These are phyloP conservation scores for Blastobotrys aristatus DNA, from an alignment of 1,139 yeast species.

Conservation along the genomic window DNA sequence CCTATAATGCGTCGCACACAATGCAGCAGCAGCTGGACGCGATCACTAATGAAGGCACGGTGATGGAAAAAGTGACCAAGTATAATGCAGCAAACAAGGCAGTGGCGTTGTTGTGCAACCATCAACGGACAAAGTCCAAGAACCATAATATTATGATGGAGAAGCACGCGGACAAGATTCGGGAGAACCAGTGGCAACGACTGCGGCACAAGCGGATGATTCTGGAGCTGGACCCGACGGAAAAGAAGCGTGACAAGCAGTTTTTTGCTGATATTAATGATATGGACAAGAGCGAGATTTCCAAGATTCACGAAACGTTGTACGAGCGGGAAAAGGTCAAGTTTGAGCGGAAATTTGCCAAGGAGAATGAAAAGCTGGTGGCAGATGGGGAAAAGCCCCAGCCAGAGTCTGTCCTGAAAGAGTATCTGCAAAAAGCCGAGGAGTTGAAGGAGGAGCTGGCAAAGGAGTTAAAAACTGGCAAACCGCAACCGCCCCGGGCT, in stretches of 20 bases:
- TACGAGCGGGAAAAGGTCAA: constrained; percentile 59
- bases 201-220: constrained; percentile 69
- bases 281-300: constrained; percentile 58
- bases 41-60: constrained; percentile 78
- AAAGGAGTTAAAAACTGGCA: constrained; percentile 57
- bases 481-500: constrained; percentile 46
- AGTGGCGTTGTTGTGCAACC: constrained; percentile 94
- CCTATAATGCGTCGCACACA: constrained; percentile 92
- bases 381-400: constrained; percentile 52
- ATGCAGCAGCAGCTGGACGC: constrained; percentile 92
- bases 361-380: constrained; percentile 72
- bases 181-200: constrained; percentile 81
- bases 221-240: constrained; percentile 54
- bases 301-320: constrained; percentile 51
- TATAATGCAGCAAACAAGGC: constrained; percentile 94
- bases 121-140: constrained; percentile 88
- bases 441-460: constrained; percentile 51
- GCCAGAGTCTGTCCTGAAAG: constrained; percentile 52
- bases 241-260: constrained; percentile 43
- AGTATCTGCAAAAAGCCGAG: constrained; percentile 54
- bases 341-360: constrained; percentile 55
- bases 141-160: constrained; percentile 76
- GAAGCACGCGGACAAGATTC: constrained; percentile 68
- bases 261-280: constrained; percentile 72
- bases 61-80: constrained; percentile 78